Evolutionary conservation across 306 rosid genomes (phyloP), one percentile per base, ranked within the genome.

Genomic region (Astragalus membranaceus): DNA sequence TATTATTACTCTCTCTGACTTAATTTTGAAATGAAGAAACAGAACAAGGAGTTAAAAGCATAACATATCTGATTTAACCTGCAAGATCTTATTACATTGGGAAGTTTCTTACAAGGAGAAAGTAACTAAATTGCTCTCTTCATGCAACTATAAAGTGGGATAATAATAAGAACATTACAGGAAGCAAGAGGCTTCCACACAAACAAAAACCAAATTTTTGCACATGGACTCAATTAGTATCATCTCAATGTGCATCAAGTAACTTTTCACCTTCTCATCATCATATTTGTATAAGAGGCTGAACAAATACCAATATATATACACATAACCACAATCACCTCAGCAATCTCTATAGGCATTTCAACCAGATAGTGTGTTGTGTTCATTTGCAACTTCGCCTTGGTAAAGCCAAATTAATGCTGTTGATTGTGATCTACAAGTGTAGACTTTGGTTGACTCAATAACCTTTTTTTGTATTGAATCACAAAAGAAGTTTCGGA

Each of bases 341-440:
- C 82, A 78, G 46, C 78, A 73, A 82, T 77, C 78, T 72, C 72
- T 61, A 26, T 13, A 59, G 84, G 87, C 90, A 70, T 85, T 87
- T 86, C 80, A 70, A 74, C 91, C 91, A 80, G 46, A 54, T 53
- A 78, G 95, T 76, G 94, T 87, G 96, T 85, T 88, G 96, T 89
- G 79, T 89, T 78, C 70, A 79, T 85, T 79, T 83, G 86, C 97
- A 94, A 88, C 95, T 91, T 94, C 95, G 85, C 97, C 92, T 48
- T 72, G 83, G 87, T 74, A 74, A 78, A 69, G 86, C 96, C 90
- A 82, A 85, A 84, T 54, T 17, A 81, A 88, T 86, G 80, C 80
- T 72, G 64, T 75, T 66, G 59, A 26, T 26, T 26, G 77, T 78
- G 79, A 71, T 58, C 79, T 81, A 39, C 57, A 57, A 53, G 59